Evolutionary conservation across 192 early-diverging fungal genomes (phyloP), one percentile per base, ranked within the genome.

Genomic region (Lunasporangiospora selenospora): DNA sequence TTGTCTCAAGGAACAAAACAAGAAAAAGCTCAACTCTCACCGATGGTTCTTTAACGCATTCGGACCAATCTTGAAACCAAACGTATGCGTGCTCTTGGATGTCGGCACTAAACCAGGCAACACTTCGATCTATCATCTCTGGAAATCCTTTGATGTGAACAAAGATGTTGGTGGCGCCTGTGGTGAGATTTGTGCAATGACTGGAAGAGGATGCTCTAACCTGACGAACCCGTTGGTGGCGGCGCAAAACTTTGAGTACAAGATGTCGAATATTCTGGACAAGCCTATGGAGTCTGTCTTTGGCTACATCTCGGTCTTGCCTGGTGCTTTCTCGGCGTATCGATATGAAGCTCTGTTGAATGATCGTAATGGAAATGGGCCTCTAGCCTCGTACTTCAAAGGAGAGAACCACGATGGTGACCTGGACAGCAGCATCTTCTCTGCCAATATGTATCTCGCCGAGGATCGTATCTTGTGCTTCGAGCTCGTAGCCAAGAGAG

Each of bases 221-320:
- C 49, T 90, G 10, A 44, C 87, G 33, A 93, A 90, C 52, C 90
- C 90, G 4, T 49, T 93, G 9, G 89, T 92, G 27, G 90, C 89
- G 2, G 79, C 90, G 3, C 92, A 93, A 55, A 91, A 93, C 63
- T 93, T 92, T 77, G 91, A 93, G 65, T 92, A 89, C 81, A 90
- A 90, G 53, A 83, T 82, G 79, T 80, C 83, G 3, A 84, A 83
- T 61, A 90, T 90, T 53, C 69, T 92, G n/a, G 89, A 91, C 60
- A 92, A 92, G 54, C 87, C 90, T 27, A 80, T 92, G 41, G 92
- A 93, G 64, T 93, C 91, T 16, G 88, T 95, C 16, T 96, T 95
- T 84, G 95, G 95, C 29, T 95, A 95, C 80, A 98, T 98, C 52
- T 92, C 93, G 0, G 96, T 96, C 48, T 82, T 98, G 6, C 96